phyloP scores from a whole-genome alignment of 139 green algal species.

The Auxenochlorella pyrenoidosa region DNA sequence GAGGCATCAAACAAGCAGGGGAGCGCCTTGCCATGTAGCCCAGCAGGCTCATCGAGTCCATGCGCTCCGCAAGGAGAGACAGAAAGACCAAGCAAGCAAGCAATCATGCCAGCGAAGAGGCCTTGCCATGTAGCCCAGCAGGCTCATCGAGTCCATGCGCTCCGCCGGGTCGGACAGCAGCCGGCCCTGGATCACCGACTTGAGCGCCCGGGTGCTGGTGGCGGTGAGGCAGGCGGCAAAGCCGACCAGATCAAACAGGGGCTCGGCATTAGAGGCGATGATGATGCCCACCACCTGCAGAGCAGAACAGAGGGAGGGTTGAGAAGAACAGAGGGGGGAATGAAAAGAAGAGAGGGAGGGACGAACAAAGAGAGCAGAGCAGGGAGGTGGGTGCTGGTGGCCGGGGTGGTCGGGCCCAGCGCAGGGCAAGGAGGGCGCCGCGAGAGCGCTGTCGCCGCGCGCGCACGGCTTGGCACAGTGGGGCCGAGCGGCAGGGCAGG shows the following conservation, averaged over 20 bases:
- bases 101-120: neutral
- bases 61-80: conserved; percentile 84
- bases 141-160: conserved; percentile 89
- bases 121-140: conserved; percentile 91
- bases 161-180: conserved; percentile 80
- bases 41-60: conserved; percentile 92
- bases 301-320: too few relatives aligned
- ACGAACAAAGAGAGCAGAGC: too few relatives aligned
- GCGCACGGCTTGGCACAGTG: too few relatives aligned
- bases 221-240: conserved; percentile 85
- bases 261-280: conserved; percentile 88
- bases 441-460: too few relatives aligned
- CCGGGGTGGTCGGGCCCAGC: too few relatives aligned
- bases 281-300: conserved; percentile 73
- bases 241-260: conserved; percentile 86
- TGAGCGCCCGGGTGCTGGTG: conserved; percentile 80
- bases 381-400: too few relatives aligned
- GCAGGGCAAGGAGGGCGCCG: too few relatives aligned
- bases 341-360: neutral
- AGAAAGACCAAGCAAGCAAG: too few relatives aligned
- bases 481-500: too few relatives aligned
- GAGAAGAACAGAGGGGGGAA: too few relatives aligned
- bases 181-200: conserved; percentile 73
- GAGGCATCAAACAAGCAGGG: too few relatives aligned
- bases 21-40: conserved; percentile 80